These are phyloP conservation scores for Chrysanthemum makinoi DNA, from an alignment of 129 eudicot genomes.

Conservation along the genomic window DNA sequence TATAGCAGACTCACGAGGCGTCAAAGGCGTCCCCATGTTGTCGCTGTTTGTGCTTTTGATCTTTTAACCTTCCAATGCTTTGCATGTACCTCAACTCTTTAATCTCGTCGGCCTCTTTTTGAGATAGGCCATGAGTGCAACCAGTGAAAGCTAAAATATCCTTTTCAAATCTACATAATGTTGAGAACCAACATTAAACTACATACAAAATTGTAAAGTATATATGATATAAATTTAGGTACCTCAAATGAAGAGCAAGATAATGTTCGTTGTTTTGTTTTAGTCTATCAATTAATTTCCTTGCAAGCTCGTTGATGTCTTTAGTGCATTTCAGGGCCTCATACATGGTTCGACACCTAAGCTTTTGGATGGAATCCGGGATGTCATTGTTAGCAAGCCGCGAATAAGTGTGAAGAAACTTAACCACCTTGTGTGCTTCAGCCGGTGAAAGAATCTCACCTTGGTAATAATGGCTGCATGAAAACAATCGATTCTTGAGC, in stretches of 20 bases:
- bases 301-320: conserved; percentile 42
- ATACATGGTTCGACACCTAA: no score
- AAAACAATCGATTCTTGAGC: no score
- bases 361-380: no score
- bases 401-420: no score
- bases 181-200: not conserved
- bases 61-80: conserved; percentile 65
- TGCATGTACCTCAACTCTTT: not conserved
- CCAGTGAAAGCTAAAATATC: conserved; percentile 76
- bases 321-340: no score
- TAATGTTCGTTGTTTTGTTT: conserved; percentile 41
- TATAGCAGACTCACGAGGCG: conserved; percentile 62
- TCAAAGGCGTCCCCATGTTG: conserved; percentile 53
- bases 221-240: not conserved
- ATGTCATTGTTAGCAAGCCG: no score
- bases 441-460: no score
- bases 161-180: conserved; percentile 49
- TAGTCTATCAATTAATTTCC: conserved; percentile 37
- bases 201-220: not conserved
- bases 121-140: conserved; percentile 58
- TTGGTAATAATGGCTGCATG: no score
- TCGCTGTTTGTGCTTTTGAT: conserved; percentile 42
- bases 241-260: conserved; percentile 71
- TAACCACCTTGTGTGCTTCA: no score
- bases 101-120: conserved; percentile 49